These are phyloP conservation scores for Leucogyrophana mollusca DNA, from an alignment of 768 basidiomycete species.

Conservation along the genomic window DNA sequence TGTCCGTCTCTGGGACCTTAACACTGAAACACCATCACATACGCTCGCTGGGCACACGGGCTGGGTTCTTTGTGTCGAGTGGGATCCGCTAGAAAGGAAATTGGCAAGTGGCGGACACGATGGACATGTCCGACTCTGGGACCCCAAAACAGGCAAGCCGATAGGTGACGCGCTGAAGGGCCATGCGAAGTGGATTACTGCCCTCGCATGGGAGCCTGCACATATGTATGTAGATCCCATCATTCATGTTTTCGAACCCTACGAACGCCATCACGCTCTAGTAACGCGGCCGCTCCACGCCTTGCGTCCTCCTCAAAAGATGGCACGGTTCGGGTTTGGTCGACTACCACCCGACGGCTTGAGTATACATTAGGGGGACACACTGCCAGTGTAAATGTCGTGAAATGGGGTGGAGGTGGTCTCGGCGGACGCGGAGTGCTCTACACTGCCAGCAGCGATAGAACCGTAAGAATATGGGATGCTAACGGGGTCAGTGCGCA, in stretches of 20 bases:
- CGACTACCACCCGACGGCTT: slow-evolving; percentile 60
- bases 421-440: slow-evolving; percentile 64
- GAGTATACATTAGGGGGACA: slow-evolving; percentile 93
- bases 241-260: slow-evolving; percentile 1
- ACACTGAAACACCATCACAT: slow-evolving; percentile 89
- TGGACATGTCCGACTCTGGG: slow-evolving; percentile 91
- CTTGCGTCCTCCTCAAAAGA: slow-evolving; percentile 96
- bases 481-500: slow-evolving; percentile 62
- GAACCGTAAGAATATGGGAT: slow-evolving; percentile 95
- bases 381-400: slow-evolving; percentile 90
- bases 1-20: slow-evolving; percentile 91
- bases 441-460: slow-evolving; percentile 94
- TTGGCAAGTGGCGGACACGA: slow-evolving; percentile 95
- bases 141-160: slow-evolving; percentile 87
- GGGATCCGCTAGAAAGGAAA: slow-evolving; percentile 90
- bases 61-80: slow-evolving; percentile 97
- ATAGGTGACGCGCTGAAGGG: slow-evolving; percentile 89
- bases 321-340: slow-evolving; percentile 95
- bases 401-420: slow-evolving; percentile 93
- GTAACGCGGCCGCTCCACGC: slow-evolving; percentile 76
- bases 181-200: slow-evolving; percentile 95
- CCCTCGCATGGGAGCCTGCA: slow-evolving; percentile 93
- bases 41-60: slow-evolving; percentile 87
- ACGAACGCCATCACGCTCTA: slow-evolving; percentile 25
- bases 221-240: slow-evolving; percentile 71